These are phyloP conservation scores for Grammothele lineata DNA, from an alignment of 768 basidiomycete species.

Conservation along the genomic window DNA sequence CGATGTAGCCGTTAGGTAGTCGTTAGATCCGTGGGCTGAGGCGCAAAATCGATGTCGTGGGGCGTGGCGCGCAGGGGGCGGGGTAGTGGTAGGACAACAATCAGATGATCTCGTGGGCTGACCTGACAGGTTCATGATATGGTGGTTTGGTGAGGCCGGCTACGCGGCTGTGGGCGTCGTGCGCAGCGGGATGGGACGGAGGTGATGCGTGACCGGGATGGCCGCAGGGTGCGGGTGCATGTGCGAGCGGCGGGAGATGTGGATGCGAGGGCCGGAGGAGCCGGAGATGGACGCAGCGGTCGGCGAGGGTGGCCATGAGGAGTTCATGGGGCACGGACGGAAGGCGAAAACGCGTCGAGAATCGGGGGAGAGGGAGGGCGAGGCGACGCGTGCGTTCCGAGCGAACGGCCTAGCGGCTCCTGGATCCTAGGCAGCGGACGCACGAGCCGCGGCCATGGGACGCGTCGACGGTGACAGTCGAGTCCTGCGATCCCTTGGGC, in stretches of 20 bases:
- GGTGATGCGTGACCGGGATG: background rate
- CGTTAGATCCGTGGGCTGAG: too few relatives aligned
- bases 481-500: too few relatives aligned
- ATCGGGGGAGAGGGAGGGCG: background rate
- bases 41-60: too few relatives aligned
- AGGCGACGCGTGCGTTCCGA: too few relatives aligned
- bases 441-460: too few relatives aligned
- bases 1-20: too few relatives aligned
- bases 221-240: background rate
- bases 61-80: background rate
- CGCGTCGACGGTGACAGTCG: too few relatives aligned
- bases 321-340: slow-evolving; percentile 9
- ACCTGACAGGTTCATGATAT: slow-evolving; percentile 11
- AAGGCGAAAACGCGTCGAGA: slow-evolving; percentile 1
- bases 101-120: slow-evolving; percentile 15
- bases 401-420: too few relatives aligned
- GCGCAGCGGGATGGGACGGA: background rate
- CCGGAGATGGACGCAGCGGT: background rate
- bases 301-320: slow-evolving; percentile 14
- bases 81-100: slow-evolving; percentile 13
- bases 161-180: too few relatives aligned
- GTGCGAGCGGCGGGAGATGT: background rate
- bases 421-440: too few relatives aligned
- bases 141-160: background rate
- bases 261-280: slow-evolving; percentile 2